Conservation (phyloP, 768 basidiomycete genomes). For the Lentinula detonsa region DNA sequence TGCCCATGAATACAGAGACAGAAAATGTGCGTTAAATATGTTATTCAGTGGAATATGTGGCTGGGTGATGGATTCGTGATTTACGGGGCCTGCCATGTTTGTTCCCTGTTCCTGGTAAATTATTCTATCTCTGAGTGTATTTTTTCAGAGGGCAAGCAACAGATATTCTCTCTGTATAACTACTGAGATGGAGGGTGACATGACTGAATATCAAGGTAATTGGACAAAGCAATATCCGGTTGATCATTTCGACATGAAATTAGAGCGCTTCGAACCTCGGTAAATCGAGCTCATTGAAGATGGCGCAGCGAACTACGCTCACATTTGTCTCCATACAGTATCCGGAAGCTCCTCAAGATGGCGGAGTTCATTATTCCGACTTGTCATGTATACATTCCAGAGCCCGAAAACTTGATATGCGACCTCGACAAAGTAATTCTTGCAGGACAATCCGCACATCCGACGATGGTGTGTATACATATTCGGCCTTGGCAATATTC, state of each 20-base stretch:
- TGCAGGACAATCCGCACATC: slow-evolving; percentile 60
- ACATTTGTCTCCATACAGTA: slow-evolving; percentile 14
- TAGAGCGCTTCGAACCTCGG: slow-evolving; percentile 29
- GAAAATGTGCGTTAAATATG: neutral
- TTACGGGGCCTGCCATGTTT: slow-evolving; percentile 12
- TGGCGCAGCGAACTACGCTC: neutral
- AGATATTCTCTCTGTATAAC: slow-evolving; percentile 22
- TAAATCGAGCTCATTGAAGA: slow-evolving; percentile 10
- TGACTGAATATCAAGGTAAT: slow-evolving; percentile 18
- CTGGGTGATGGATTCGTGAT: slow-evolving; percentile 21
- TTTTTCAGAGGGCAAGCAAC: slow-evolving; percentile 17
- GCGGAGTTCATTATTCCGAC: slow-evolving; percentile 23
- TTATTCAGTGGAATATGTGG: slow-evolving; percentile 28
- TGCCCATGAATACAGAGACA: slow-evolving; percentile 5
- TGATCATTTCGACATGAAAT: slow-evolving; percentile 26
- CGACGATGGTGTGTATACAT: slow-evolving; percentile 38
- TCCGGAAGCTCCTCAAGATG: slow-evolving; percentile 26
- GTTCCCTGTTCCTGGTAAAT: neutral
- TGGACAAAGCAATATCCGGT: slow-evolving; percentile 26
- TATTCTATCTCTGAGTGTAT: neutral
- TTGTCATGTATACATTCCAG: slow-evolving; percentile 20
- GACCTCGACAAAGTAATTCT: slow-evolving; percentile 39
- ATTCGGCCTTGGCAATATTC: neutral
- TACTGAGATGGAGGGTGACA: slow-evolving; percentile 16
- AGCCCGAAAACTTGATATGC: slow-evolving; percentile 45